Evolutionary conservation across 306 rosid genomes (phyloP).

Genomic region (Mimosa bimucronata): DNA sequence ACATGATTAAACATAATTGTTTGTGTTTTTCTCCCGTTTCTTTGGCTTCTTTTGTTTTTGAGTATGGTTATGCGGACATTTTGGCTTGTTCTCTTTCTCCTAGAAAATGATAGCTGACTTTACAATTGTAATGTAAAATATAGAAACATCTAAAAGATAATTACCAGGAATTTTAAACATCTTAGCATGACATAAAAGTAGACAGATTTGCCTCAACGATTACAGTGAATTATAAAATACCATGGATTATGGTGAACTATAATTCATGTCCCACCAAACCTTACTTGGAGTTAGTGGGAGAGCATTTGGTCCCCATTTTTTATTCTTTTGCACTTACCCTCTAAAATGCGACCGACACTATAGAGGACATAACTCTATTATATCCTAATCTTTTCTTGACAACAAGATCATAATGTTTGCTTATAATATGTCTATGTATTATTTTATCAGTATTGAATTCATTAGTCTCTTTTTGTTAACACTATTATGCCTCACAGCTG

Average conservation of each 20-base stretch:
- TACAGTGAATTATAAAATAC: too few species aligned
- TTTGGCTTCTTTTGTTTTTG: conserved; percentile 18
- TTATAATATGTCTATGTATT: too few species aligned
- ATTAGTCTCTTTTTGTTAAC: neutral
- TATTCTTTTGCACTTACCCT: too few species aligned
- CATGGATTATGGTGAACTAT: neutral
- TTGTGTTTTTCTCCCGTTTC: neutral
- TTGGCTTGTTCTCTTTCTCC: neutral
- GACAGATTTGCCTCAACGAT: neutral
- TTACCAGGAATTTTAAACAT: neutral
- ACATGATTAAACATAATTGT: conserved; percentile 10
- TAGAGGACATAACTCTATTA: neutral
- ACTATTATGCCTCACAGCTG: neutral
- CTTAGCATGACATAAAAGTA: neutral
- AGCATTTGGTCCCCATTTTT: too few species aligned
- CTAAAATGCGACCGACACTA: too few species aligned
- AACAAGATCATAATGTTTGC: neutral
- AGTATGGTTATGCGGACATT: neutral
- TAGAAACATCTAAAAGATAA: neutral
- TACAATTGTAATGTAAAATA: conserved; percentile 9
- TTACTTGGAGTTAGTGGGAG: neutral
- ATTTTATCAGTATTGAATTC: neutral
- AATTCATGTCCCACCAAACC: neutral
- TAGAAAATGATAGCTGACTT: conserved; percentile 6
- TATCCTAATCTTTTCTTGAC: neutral